Evolutionary conservation across 1,139 yeast species (phyloP), one percentile per base, ranked within the genome.

Genomic region (Torulaspora pretoriensis): DNA sequence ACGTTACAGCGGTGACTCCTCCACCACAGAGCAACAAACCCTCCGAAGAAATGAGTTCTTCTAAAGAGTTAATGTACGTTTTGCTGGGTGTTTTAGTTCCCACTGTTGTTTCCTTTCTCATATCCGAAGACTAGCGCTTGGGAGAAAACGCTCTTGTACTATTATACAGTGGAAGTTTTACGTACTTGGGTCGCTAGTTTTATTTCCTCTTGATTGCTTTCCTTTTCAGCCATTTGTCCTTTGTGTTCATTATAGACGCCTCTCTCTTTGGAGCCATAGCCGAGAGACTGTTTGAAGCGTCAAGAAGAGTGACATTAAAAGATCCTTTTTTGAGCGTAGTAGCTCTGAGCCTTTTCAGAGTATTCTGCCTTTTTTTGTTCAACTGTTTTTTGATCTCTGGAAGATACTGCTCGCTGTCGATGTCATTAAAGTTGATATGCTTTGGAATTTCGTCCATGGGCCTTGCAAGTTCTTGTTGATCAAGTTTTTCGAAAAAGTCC

Each of bases 161-260:
- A 32, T 12, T 32, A 32, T 32, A 19, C 35, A 32, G 24, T 12
- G 28, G 23, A 29, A 16, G 9, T 27, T 10, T 27, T 24, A 36
- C 23, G 19, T 28, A 36, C 22, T 43, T 36, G 16, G 40, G 19
- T 24, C 6, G 25, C 10, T 19, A 12, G 24, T 16, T 27, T 44
- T 50, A 59, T 40, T 51, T 58, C 38, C 63, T 61, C 17, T 54
- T 56, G 44, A 80, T 62, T 16, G 80, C 67, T 54, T 73, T 78
- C 60, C 88, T 73, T 53, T 72, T 74, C 52, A 81, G 65, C 87
- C 87, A 81, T 55, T 75, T 75, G 43, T 75, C 76, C 58, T 72
- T 77, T 25, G 73, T 66, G 38, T 64, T 68, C 42, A 74, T 60
- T 9, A 74, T 67, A 35, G 66, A 61, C 17, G 63, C 58, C 47